Evolutionary conservation across 345 rosid genomes (phyloP), one percentile per base, ranked within the genome.

Genomic region (Lepidium sativum): DNA sequence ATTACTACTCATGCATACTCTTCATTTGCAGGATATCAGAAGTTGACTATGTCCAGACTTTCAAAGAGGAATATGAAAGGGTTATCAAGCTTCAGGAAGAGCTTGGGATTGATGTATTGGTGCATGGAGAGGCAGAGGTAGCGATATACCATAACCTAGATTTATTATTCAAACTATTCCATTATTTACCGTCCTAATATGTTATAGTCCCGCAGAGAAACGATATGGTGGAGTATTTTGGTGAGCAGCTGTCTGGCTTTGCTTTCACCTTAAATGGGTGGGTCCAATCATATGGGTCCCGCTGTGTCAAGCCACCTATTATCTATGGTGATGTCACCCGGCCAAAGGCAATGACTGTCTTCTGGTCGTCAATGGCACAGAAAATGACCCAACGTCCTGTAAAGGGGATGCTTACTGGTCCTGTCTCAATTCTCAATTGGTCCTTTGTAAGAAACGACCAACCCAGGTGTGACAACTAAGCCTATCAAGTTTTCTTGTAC

Each of bases 71-170:
- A 69, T 81, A 86, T 45, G 81, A 37, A 63, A 82, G 84, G 40
- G 89, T 88, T 69, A 83, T 88, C 68, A 77, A 81, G 77, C 80
- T 88, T 54, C 96, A 88, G 37, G 96, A 86, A 78, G 96, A 84
- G 77, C 84, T 86, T 57, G 92, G 83, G 58, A 84, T 88, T 60
- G 92, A 88, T 81, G 92, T 88, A 42, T 68, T 88, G 71, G 96
- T 88, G 52, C 96, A 88, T 40, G 96, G 96, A 50, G 91, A 85
- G 72, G 88, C 95, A 57, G 95, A 87, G 86, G 95, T 85, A 45
- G 64, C 50, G 61, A 33, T 41, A n/a, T 69, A 43, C 65, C n/a
- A 6, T 58, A 52, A 15, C 44, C 17, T 15, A 15, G 31, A 9
- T 44, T 55, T 20, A 6, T n/a, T 51, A 39, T 43, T 50, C 27